Percentiles rank a stretch among this genome's conserved stretches.
Evolutionary conservation across 371 early-diverging fungal species (phyloP).

Genomic region (Mucor sp.): DNA sequence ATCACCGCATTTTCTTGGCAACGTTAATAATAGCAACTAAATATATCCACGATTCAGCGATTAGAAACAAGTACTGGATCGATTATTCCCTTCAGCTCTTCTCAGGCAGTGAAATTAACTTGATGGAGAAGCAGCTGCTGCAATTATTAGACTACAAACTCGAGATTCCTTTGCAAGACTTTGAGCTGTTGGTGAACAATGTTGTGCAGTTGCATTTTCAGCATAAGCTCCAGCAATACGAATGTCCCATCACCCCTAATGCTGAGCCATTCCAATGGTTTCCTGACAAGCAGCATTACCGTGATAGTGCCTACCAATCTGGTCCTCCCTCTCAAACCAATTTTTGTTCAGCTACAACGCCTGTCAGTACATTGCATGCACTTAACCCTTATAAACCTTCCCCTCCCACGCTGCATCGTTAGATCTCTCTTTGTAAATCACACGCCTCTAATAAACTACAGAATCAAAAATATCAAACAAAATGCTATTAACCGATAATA

Average conservation of each 20-base stretch:
- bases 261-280: background rate
- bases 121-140: constrained; percentile 83
- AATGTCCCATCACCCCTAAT: background rate
- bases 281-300: background rate
- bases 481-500: background rate
- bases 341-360: background rate
- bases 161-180: constrained; percentile 11
- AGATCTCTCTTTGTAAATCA: background rate
- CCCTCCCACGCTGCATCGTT: background rate
- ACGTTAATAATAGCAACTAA: constrained; percentile 70
- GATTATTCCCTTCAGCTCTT: constrained; percentile 59
- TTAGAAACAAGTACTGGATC: constrained; percentile 83
- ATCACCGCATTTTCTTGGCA: constrained; percentile 80
- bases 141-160: constrained; percentile 51
- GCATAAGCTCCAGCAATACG: background rate
- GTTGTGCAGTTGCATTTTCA: constrained; percentile 7
- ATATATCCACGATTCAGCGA: constrained; percentile 74
- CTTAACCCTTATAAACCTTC: background rate
- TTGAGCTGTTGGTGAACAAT: constrained; percentile 6
- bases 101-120: constrained; percentile 74
- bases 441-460: background rate
- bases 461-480: background rate
- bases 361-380: background rate
- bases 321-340: background rate
- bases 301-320: background rate